These are phyloP conservation scores for Cymbopogon flexuosus DNA, from an alignment of 202 grass and related monocot genomes.

Conservation along the genomic window DNA sequence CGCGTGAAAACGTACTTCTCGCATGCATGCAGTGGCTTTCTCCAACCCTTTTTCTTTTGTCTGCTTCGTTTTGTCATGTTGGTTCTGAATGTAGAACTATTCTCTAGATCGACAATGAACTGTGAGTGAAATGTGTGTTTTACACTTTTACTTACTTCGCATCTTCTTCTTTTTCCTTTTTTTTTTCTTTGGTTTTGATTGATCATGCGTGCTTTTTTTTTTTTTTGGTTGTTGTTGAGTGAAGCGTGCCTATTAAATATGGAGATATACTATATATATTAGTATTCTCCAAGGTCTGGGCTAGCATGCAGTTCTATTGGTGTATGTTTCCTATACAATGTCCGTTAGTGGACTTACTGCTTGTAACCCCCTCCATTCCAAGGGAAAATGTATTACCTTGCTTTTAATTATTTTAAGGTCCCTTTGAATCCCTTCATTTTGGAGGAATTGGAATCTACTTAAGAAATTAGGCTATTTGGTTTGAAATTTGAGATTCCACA, in stretches of 20 bases:
- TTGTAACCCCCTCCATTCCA: neutral
- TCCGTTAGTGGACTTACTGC: too few species aligned
- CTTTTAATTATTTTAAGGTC: neutral
- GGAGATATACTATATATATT: neutral
- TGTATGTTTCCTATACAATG: neutral
- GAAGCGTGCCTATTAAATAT: neutral
- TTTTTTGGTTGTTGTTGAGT: neutral
- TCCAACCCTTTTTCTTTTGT: neutral
- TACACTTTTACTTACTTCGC: too few species aligned
- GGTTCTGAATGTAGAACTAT: conserved; percentile 40
- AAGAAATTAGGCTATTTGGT: too few species aligned
- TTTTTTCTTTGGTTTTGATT: neutral
- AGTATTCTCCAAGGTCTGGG: neutral
- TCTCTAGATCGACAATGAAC: neutral
- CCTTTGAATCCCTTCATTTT: too few species aligned
- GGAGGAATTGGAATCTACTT: too few species aligned
- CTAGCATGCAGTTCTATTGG: neutral
- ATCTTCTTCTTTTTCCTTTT: too few species aligned
- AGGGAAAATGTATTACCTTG: neutral
- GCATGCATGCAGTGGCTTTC: neutral
- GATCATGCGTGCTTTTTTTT: neutral
- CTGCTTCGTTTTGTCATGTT: neutral
- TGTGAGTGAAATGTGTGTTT: conserved; percentile 8
- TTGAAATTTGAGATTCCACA: too few species aligned
- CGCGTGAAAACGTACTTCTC: neutral